Base-by-base conservation (phyloP, 805 yeast genomes). In the Candida michaelii region DNA sequence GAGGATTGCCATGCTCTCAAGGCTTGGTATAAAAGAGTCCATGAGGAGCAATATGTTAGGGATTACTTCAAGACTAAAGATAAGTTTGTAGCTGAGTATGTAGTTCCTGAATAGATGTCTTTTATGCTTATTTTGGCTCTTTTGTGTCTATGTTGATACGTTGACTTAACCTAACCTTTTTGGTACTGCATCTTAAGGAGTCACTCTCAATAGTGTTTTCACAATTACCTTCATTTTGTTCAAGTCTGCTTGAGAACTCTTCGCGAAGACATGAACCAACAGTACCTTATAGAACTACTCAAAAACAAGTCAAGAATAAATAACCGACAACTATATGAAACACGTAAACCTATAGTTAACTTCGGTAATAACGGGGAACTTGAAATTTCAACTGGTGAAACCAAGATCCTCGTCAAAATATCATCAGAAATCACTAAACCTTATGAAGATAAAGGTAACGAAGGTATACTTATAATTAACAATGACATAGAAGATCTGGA, bases 401-500 rank as follows among this genome's bases (percentile, higher is more conserved):
- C 98, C 8, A 56, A 57, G 52, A 76, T 87, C 9, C 74, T 83
- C 1, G 89, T 80, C 3, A 73, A 87, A 43, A 82, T 91, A 4
- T 80, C 89, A 13, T 85, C 95, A 9, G 83, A 80, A 40, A 81
- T 93, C 11, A 74, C 79, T 3, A 77, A 79, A 45, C 99, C 99
- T 0, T 83, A 75, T 49, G 96, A 89, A 38, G 95, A 90, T 51
- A 74, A 96, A 42, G 97, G 97, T 0, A 91, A 88, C 59, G 99
- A 93, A 62, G 99, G 99, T 1, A 55, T 85, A 3, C 89, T 93
- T 59, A 71, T 77, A 17, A 89, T 93, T 11, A 79, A 85, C 38
- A 85, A 96, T 2, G 98, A 93, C 55, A 80, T 79, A 52, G 82
- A 82, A 21, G 74, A 74, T 46, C 81, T 79, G 48, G 98, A 93